Base-by-base conservation (phyloP, 2,329 filamentous ascomycete genomes). In the Nemania serpens region DNA sequence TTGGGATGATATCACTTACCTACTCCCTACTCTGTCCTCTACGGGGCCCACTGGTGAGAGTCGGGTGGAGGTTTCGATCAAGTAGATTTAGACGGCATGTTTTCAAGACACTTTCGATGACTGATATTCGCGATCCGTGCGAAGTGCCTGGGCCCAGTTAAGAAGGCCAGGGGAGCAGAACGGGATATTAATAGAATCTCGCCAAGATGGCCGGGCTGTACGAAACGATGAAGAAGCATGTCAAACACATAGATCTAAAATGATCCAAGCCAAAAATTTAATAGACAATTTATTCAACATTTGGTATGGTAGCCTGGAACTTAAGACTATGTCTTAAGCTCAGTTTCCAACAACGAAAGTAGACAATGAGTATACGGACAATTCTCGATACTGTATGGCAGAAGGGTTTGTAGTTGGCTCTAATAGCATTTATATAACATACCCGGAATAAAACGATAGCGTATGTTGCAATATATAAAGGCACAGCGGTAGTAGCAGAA, bases 1-100 rank as follows among this genome's bases (percentile, higher is more conserved):
- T 76, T 98, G 95, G 95, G 95, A 97, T 77, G 93, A 97, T 78
- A 97, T 97, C 76, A 97, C 93, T 69, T 96, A 97, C 82, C 86
- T 97, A 71, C 88, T 97, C 71, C 93, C 93, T 74, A 91, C 85
- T 79, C 82, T 96, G 65, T 82, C 84, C 72, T 84, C 89, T 76
- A 84, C 84, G 62, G 87, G 88, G 66, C 84, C 87, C 62, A 85
- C 88, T 64, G 91, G 91, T 70, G 91, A 96, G 82, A 91, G 91
- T 71, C 88, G 93, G 82, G 93, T 97, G 63, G 93, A 97, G 84
- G 93, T 97, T 64, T 70, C 72, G 71, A 86, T 88, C 77, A 84
- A 95, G 77, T 91, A 82, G 66, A 71, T 65, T 61, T 62, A 68
- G 48, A 52, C 15, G 46, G 43, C 47, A 51, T 53, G 39, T 63